Evolutionary conservation across 805 yeast species (phyloP).

Genomic region (Candida silvicultrix): DNA sequence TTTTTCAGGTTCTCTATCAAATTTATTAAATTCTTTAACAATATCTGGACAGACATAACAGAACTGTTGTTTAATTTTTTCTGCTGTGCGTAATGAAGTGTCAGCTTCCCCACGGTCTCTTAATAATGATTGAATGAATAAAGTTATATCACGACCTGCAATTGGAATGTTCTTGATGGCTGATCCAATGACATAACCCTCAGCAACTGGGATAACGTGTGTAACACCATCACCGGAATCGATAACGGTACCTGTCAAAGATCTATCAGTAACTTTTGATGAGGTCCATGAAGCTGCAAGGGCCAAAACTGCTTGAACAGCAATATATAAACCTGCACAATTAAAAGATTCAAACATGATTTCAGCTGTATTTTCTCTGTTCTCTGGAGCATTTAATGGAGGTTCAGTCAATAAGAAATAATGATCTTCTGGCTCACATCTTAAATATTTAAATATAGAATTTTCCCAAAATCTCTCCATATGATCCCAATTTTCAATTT

Average conservation of each 20-base stretch:
- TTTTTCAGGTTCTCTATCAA: conserved; percentile 88
- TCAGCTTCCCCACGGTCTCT: conserved; percentile 97
- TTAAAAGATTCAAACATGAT: conserved; percentile 98
- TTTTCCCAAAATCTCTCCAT: conserved; percentile 99
- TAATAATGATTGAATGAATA: conserved; percentile 84
- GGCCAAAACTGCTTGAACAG: conserved; percentile 98
- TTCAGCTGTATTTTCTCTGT: conserved; percentile 97
- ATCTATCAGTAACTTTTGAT: conserved; percentile 88
- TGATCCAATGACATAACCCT: conserved; percentile 96
- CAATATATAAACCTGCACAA: conserved; percentile 97
- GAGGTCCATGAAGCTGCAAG: conserved; percentile 99
- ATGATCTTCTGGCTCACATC: conserved; percentile 99
- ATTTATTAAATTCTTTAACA: conserved; percentile 91
- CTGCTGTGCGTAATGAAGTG: conserved; percentile 92
- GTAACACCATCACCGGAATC: conserved; percentile 99
- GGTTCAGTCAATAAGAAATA: conserved; percentile 95
- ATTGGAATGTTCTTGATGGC: conserved; percentile 96
- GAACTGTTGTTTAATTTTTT: conserved; percentile 91
- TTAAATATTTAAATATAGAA: conserved; percentile 89
- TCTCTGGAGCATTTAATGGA: conserved; percentile 98
- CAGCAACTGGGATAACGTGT: conserved; percentile 98
- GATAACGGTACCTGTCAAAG: conserved; percentile 96
- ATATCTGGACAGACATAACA: conserved; percentile 98
- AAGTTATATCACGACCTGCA: conserved; percentile 97
- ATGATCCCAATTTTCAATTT: conserved; percentile 98